Evolutionary conservation across 148 eudicot species (phyloP), one percentile per base, ranked within the genome.

Genomic region (Rhododendron williamsianum): DNA sequence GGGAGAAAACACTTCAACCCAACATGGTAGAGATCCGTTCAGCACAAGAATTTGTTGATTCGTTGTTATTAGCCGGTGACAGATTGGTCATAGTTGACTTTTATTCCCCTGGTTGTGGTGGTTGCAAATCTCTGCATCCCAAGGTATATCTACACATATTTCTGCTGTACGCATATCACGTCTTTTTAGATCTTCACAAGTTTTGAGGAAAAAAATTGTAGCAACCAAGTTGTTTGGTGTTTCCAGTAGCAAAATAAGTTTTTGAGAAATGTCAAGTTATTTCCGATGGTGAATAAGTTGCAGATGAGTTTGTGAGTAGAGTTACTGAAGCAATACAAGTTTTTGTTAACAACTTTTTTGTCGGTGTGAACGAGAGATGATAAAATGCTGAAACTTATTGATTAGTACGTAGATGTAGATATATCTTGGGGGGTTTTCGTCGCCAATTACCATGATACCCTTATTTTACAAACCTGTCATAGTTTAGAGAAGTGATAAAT

Each of bases 81-180:
- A 91, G 76, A 72, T 94, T 96, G 91, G 98, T 94, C 63, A 89
- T 96, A 60, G 87, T 96, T 76, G 95, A 91, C 84, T 94, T 96
- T 54, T 96, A 93, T 82, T 96, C 98, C 73, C 98, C 98, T 91
- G 97, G 96, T 82, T 96, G 98, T 93, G 98, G 98, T 49, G 98
- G 98, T 54, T 96, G 98, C 88, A 94, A 89, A 88, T 86, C 97
- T 81, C 88, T 96, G 86, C 98, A 96, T 81, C 98, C 98, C 21
- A 96, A 96, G 98, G 98, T 94, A 91, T 18, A 41, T 41, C 30
- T 52, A 56, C 18, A 36, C 0, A 12, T 36, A 30, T 13, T 30
- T 71, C 21, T 16, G 60, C 6, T 54, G 21, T 54, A 49, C 12
- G 41, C 19, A 33, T 15, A 30, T 72, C 6, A 13, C 58, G 3